Conservation (phyloP, 768 basidiomycete genomes). For the Strobilomyces echinocephalus region DNA sequence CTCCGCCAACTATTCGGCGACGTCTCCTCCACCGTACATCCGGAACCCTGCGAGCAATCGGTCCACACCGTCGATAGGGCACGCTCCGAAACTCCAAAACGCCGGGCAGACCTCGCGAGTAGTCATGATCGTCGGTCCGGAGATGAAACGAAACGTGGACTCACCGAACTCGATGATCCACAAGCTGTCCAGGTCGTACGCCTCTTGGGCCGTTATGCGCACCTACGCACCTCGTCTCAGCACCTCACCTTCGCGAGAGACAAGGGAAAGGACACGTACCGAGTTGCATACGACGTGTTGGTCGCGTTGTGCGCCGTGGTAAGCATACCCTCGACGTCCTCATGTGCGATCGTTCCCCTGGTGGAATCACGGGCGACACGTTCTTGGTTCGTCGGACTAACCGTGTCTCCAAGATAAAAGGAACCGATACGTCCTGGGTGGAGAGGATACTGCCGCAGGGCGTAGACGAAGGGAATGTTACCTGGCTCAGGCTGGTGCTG, state of each 20-base stretch:
- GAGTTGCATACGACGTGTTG: conserved; percentile 52
- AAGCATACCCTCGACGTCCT: no score
- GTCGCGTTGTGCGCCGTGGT: conserved; percentile 72
- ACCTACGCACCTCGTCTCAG: conserved; percentile 29
- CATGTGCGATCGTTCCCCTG: conserved; percentile 53
- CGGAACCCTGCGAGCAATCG: conserved; percentile 22
- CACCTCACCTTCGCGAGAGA: background rate
- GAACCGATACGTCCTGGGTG: no score
- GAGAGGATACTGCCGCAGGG: no score
- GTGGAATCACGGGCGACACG: no score
- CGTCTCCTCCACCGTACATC: conserved; percentile 29
- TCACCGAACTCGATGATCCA: conserved; percentile 51
- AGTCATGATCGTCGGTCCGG: background rate
- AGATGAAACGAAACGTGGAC: conserved; percentile 16
- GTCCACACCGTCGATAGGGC: conserved; percentile 12
- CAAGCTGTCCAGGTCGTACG: conserved; percentile 40
- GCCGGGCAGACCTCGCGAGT: conserved; percentile 27
- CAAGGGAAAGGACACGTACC: conserved; percentile 30
- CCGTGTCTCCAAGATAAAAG: no score
- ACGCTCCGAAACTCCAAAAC: conserved; percentile 30
- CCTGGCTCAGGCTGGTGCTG: no score
- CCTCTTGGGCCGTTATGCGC: conserved; percentile 41
- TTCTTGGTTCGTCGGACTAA: no score
- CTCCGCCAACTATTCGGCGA: conserved; percentile 45
- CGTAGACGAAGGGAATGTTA: no score